Evolutionary conservation across 2,329 filamentous ascomycete species (phyloP), one percentile per base, ranked within the genome.

Genomic region (Cladobotryum mycophilum): DNA sequence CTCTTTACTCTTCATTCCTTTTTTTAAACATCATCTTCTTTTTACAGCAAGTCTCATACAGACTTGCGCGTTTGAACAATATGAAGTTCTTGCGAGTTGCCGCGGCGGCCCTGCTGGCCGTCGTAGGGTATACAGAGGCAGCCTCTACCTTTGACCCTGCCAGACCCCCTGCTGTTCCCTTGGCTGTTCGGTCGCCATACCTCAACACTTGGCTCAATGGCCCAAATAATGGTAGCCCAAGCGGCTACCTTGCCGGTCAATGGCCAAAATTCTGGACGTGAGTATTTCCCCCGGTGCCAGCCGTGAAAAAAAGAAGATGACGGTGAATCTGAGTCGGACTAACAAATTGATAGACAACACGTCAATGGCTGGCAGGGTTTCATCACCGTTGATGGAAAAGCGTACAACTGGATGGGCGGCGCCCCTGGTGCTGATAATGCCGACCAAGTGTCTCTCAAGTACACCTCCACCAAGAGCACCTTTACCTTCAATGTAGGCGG

Each of bases 171-270:
- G 77, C 85, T 1, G 73, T 87, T 25, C 87, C 88, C 12, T 67
- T 92, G 34, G 86, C 86, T 41, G 87, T 91, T 41, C 82, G 81
- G 55, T 85, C 82, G 9, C 88, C 88, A 0, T 92, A 91, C 58
- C 68, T 91, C 14, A 89, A 80, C 62, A 79, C 82, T 13, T 89
- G 85, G 84, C 73, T 85, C 40, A 69, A 78, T 51, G 82, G 76
- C 9, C 83, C 82, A 1, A 78, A 71, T 25, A 74, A 82, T 62
- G 80, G 77, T 18, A 78, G 79, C 9, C 80, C 84, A 60, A 82
- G 82, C 34, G 84, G 84, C 1, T 79, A 85, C 53, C 73, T 90
- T 30, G 78, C 85, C 0, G 85, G 85, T 2, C 67, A 81, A 61
- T 90, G 84, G 84, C 79, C 85, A 1, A 73, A 70, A 1, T 87